These are phyloP conservation scores for Cucumis variabilis DNA, from an alignment of 331 rosid species.

Conservation along the genomic window DNA sequence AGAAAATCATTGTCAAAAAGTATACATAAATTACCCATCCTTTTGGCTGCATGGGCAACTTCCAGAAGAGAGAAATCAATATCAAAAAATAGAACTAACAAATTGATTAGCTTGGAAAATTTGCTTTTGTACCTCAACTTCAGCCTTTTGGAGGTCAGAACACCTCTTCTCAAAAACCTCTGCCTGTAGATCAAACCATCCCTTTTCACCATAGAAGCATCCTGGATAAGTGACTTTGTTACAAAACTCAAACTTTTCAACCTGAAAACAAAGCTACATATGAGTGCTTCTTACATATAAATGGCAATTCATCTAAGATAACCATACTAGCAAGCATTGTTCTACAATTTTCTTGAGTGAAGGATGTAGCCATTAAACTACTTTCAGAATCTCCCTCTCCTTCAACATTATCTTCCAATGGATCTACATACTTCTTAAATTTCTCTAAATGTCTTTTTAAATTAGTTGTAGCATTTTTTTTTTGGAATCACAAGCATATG, in stretches of 20 bases:
- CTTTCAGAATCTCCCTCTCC: too few relatives aligned
- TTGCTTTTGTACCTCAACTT: slow-evolving; percentile 68
- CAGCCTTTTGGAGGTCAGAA: slow-evolving; percentile 85
- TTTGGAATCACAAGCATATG: too few relatives aligned
- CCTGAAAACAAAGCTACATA: slow-evolving; percentile 50
- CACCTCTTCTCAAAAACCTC: slow-evolving; percentile 67
- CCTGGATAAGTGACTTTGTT: slow-evolving; percentile 51
- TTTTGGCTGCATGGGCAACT: background rate
- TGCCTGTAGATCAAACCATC: slow-evolving; percentile 60
- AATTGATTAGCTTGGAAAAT: slow-evolving; percentile 26
- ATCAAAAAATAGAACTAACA: slow-evolving; percentile 32
- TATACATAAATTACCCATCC: background rate
- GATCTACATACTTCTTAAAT: too few relatives aligned
- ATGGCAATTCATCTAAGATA: too few relatives aligned
- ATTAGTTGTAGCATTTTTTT: too few relatives aligned
- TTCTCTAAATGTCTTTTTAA: too few relatives aligned
- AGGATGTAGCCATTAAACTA: too few relatives aligned
- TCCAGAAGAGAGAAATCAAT: background rate
- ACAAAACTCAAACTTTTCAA: slow-evolving; percentile 61
- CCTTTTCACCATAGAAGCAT: slow-evolving; percentile 58
- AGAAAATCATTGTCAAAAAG: background rate
- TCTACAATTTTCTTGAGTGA: too few relatives aligned
- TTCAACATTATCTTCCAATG: too few relatives aligned
- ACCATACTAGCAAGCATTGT: too few relatives aligned
- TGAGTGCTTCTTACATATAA: slow-evolving; percentile 4